Conservation (phyloP, 345 rosid species). For the Anastatica hierochuntica region DNA sequence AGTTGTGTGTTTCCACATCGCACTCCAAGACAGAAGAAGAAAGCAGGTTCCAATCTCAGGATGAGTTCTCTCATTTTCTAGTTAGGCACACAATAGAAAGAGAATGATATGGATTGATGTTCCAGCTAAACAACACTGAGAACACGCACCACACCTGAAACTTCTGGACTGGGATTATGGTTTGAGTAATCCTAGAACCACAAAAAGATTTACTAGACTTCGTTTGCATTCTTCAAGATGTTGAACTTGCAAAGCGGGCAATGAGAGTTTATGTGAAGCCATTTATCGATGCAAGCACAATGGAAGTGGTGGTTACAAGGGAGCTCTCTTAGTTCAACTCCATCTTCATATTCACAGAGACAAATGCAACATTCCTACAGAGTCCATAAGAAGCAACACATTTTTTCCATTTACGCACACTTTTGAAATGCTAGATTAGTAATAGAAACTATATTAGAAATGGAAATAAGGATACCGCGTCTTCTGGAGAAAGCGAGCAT, state of each 20-base stretch:
- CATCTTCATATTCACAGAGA: conserved; percentile 80
- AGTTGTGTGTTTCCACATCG: no score
- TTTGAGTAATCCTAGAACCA: no score
- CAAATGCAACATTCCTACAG: conserved; percentile 96
- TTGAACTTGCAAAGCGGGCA: conserved; percentile 96
- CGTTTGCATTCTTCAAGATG: conserved; percentile 67
- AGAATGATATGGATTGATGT: no score
- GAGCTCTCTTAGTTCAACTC: conserved; percentile 83
- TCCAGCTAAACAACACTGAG: no score
- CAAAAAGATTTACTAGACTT: conserved; percentile 42
- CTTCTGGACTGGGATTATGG: no score
- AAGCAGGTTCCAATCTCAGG: no score
- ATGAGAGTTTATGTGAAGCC: conserved; percentile 80
- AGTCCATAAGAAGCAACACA: background rate
- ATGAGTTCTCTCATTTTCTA: no score
- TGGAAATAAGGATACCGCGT: conserved; percentile 45
- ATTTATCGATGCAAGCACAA: conserved; percentile 84
- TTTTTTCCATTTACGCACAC: background rate
- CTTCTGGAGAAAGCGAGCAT: conserved; percentile 53
- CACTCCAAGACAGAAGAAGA: no score
- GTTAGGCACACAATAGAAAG: no score
- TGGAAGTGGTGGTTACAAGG: conserved; percentile 95
- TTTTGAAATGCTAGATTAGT: no score
- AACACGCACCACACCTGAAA: no score
- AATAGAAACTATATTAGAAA: background rate